These are phyloP conservation scores for Alternaria hordeiaustralica DNA, from an alignment of 2,329 filamentous ascomycete species.

Conservation along the genomic window DNA sequence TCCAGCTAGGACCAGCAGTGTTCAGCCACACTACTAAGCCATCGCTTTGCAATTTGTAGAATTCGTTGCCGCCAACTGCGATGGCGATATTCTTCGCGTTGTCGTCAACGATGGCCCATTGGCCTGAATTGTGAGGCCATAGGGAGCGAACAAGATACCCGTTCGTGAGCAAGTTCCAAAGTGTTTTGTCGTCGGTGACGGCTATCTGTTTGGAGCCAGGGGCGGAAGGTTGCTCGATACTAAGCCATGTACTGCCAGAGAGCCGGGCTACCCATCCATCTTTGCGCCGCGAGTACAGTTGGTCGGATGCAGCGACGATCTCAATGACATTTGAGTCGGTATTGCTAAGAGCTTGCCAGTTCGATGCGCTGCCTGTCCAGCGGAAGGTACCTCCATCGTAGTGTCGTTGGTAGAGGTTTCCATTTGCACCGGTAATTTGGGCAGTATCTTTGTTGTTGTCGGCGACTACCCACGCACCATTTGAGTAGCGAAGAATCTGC, in stretches of 20 bases:
- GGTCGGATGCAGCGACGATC: constrained; percentile 33
- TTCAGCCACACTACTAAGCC: constrained; percentile 37
- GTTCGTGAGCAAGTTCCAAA: constrained; percentile 35
- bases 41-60: constrained; percentile 38
- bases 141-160: constrained; percentile 34
- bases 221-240: constrained; percentile 29
- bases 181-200: constrained; percentile 29
- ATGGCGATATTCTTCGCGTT: constrained; percentile 32
- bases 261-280: constrained; percentile 38
- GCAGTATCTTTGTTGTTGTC: constrained; percentile 37
- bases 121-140: constrained; percentile 27
- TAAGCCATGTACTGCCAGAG: constrained; percentile 29
- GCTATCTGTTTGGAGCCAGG: constrained; percentile 28
- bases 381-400: constrained; percentile 33
- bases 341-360: constrained; percentile 31
- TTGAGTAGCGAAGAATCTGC: constrained; percentile 30
- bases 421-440: constrained; percentile 34
- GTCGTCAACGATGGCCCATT: constrained; percentile 33
- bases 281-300: constrained; percentile 37
- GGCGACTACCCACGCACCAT: constrained; percentile 24
- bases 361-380: constrained; percentile 23
- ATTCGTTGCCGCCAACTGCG: constrained; percentile 34
- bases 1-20: constrained; percentile 27
- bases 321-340: constrained; percentile 33
- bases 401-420: constrained; percentile 36